Evolutionary conservation across 805 yeast genomes (phyloP), one percentile per base, ranked within the genome.

Genomic region (Metschnikowia kunwiensis): DNA sequence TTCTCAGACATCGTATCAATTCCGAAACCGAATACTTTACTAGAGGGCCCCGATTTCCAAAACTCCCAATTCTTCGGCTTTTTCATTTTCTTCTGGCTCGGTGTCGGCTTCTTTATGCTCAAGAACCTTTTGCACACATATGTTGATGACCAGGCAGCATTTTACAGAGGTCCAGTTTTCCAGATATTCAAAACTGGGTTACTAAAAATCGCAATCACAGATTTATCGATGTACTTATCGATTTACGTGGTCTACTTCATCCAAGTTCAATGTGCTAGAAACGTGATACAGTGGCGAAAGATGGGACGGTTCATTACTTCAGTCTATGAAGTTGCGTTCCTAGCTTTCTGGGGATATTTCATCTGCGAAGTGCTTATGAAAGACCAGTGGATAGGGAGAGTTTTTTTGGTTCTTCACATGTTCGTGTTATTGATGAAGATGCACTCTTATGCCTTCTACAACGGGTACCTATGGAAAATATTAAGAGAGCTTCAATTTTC

Each of bases 381-480:
- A 26, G 84, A 74, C 51, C 87, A 94, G 9, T 93, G 98, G 98
- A 84, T 89, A 32, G 95, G 87, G 2, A 80, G 80, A 53, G 89
- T 89, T 27, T 93, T 86, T 52, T 62, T 93, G 44, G 75, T 86
- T 42, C 65, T 93, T 34, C 98, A 93, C 56, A 77, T 88, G 8
- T 67, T 87, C 32, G 97, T 93, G 2, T 67, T 88, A 46, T 57
- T 94, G 49, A 93, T 93, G 99, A 93, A 93, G 57, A 82, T 83
- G 78, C 97, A 93, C 58, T 88, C 97, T 2, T 93, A 81, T 57
- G 86, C 86, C 2, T 88, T 85, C 53, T 93, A 80, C 64, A 89
- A 89, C 54, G 98, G 97, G 0, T 87, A 91, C 56, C 63, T 93
- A 41, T 86, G 94, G 88, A 63, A 58, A 22, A 75, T 82, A 28